These are phyloP conservation scores for Gossypioides kirkii DNA, from an alignment of 345 rosid species.

Conservation along the genomic window DNA sequence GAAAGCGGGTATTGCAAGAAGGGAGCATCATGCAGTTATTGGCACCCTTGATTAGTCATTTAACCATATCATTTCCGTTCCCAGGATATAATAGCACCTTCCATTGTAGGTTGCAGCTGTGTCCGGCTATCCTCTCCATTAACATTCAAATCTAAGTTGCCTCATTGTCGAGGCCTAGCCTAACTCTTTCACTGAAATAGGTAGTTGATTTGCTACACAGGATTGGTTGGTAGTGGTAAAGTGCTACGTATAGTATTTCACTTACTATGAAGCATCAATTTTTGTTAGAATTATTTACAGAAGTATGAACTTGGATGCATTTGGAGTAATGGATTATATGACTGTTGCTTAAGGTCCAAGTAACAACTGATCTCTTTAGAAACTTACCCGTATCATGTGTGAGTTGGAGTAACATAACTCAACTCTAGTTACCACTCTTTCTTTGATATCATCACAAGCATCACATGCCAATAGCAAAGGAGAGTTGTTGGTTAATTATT, in stretches of 20 bases:
- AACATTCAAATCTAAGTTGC: too few relatives aligned
- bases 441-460: too few relatives aligned
- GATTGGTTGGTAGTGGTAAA: background rate
- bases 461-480: background rate
- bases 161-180: slow-evolving; percentile 58
- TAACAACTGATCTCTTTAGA: too few relatives aligned
- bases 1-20: slow-evolving; percentile 70
- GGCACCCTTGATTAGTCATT: slow-evolving; percentile 55
- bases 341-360: background rate
- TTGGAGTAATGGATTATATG: background rate
- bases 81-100: background rate
- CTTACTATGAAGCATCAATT: background rate
- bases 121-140: too few relatives aligned
- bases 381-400: too few relatives aligned
- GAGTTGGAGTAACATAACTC: too few relatives aligned
- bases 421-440: too few relatives aligned
- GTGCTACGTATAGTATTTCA: background rate
- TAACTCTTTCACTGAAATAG: slow-evolving; percentile 13
- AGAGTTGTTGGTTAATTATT: background rate
- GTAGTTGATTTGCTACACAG: too few relatives aligned
- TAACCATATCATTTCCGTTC: background rate
- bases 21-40: slow-evolving; percentile 72
- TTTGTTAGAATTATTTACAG: too few relatives aligned
- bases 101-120: too few relatives aligned
- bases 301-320: too few relatives aligned